Evolutionary conservation across 805 yeast genomes (phyloP).

Genomic region (Cyberlindnera sargentensis): DNA sequence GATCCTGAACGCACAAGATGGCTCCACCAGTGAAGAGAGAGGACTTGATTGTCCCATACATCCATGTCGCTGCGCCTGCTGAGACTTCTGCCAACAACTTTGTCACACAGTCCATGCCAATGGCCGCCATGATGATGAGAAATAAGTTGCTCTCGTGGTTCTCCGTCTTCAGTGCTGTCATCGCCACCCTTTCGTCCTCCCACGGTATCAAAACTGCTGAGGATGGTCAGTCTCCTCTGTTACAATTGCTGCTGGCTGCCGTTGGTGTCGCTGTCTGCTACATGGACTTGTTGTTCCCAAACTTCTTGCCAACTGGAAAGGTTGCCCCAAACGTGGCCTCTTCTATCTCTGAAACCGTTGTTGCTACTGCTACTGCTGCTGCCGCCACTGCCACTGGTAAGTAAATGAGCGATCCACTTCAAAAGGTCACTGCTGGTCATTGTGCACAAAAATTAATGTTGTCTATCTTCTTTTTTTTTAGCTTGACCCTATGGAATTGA

Average conservation of each 20-base stretch:
- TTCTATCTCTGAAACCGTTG: conserved; percentile 16
- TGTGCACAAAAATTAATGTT: too few relatives aligned
- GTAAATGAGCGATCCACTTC: too few relatives aligned
- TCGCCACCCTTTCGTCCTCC: conserved; percentile 23
- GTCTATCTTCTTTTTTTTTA: too few relatives aligned
- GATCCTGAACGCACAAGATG: conserved; percentile 7
- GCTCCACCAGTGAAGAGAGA: conserved; percentile 28
- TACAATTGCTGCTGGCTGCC: conserved; percentile 28
- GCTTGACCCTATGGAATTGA: too few relatives aligned
- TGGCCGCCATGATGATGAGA: conserved; percentile 62
- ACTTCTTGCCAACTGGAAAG: conserved; percentile 20
- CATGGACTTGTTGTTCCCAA: conserved; percentile 34
- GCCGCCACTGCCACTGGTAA: conserved; percentile 5
- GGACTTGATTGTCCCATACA: conserved; percentile 34
- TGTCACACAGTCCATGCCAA: conserved; percentile 52
- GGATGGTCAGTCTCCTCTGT: conserved; percentile 31
- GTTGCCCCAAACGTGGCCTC: conserved; percentile 13
- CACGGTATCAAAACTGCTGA: conserved; percentile 25
- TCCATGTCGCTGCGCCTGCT: conserved; percentile 43
- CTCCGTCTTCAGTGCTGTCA: conserved; percentile 40
- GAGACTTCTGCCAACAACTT: conserved; percentile 36
- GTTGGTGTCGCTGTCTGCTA: conserved; percentile 40
- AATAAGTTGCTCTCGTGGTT: conserved; percentile 48
- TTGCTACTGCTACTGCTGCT: conserved; percentile 12
- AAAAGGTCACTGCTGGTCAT: too few relatives aligned